Evolutionary conservation across 441 rosid genomes (phyloP), one percentile per base, ranked within the genome.

Genomic region (Gossypium schwendimanii): DNA sequence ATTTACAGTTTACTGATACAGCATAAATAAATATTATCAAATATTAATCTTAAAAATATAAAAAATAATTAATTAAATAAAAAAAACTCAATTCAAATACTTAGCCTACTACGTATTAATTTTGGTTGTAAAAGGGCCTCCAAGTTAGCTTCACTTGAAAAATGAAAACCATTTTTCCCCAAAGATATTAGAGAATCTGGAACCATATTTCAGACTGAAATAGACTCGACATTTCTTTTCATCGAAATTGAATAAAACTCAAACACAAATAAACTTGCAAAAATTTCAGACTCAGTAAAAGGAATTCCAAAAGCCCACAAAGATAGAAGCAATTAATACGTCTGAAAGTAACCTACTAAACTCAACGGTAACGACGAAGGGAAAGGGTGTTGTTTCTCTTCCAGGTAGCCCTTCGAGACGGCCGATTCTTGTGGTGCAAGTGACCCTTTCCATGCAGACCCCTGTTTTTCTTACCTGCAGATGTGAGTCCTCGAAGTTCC

Each of bases 381-480:
- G 87, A 82, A 0, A 89, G 71, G 1, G 84, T 83, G 79, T 87
- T 89, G 88, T 89, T 91, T 24, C 86, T 86, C 90, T 93, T 93
- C 98, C 97, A 93, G 75, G 91, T 93, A n/a, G 92, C 97, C 74
- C 96, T 80, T 69, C 97, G 93, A 17, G 97, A 90, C 44, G 96
- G 96, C 1, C 91, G 83, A 21, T 81, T 82, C 86, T 92, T 92
- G 91, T 90, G 96, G 85, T 90, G 76, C 71, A 59, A 59, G 80
- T 88, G 97, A 21, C 98, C 97, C 82, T 81, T 93, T 66, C 97
- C 97, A 5, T 86, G 89, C 8, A 93, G 85, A 67, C 98, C 98
- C 69, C 98, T 84, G 85, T 89, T 83, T 75, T 88, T 86, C 89
- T 88, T 92, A 62, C 98, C 98, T 8, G 89, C 95, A 15, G 93